Conservation (phyloP, 805 yeast genomes). For the Wickerhamiella musiphila region DNA sequence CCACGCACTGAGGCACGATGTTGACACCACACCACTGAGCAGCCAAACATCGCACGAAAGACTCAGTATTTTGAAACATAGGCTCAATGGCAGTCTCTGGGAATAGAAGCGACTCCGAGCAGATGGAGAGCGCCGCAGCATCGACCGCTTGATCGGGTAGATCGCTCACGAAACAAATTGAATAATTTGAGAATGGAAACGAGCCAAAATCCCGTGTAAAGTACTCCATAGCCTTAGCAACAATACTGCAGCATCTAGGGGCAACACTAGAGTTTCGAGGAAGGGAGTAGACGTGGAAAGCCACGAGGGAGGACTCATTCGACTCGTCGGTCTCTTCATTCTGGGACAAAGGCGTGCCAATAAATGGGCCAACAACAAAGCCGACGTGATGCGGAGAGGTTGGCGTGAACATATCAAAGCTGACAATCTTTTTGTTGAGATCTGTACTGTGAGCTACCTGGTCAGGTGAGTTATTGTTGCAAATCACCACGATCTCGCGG, state of each 20-base stretch:
- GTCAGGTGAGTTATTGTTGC: conserved; percentile 30
- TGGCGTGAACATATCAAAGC: conserved; percentile 63
- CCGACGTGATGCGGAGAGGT: conserved; percentile 90
- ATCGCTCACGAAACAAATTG: conserved; percentile 45
- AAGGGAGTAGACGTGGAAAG: conserved; percentile 13
- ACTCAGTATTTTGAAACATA: conserved; percentile 48
- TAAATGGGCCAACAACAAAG: conserved; percentile 85
- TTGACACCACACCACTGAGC: conserved; percentile 89
- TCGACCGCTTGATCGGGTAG: conserved; percentile 33
- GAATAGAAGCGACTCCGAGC: conserved; percentile 46
- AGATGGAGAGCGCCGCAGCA: conserved; percentile 58
- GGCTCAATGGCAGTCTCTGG: conserved; percentile 67
- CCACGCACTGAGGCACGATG: conserved; percentile 59
- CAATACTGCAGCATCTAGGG: conserved; percentile 55
- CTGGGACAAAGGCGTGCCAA: conserved; percentile 34
- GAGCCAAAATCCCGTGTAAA: conserved; percentile 82
- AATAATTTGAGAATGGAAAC: conserved; percentile 73
- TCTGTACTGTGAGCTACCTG: conserved; percentile 59
- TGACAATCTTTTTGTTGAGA: conserved; percentile 51
- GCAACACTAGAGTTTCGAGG: conserved; percentile 25
- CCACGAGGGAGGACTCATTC: conserved; percentile 11
- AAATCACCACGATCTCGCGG: conserved; percentile 25
- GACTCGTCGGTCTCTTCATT: conserved; percentile 23
- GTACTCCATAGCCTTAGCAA: conserved; percentile 65
- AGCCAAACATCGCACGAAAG: conserved; percentile 52